Evolutionary conservation across 1,139 yeast species (phyloP), one percentile per base, ranked within the genome.

Genomic region (Candida sojae): DNA sequence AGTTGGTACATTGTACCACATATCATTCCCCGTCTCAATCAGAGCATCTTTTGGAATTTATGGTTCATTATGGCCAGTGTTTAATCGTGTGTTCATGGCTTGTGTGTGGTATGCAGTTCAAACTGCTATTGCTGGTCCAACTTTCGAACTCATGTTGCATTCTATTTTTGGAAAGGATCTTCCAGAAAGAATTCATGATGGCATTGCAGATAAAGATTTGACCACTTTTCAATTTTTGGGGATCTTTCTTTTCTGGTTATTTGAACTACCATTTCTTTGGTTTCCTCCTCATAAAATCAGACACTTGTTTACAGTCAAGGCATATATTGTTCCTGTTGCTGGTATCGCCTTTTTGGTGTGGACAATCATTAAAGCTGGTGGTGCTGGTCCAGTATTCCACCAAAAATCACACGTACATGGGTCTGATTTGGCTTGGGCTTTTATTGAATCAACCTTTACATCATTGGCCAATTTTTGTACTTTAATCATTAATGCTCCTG

Each of bases 81-180:
- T 88, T 38, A 87, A 88, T 62, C 77, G 96, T 68, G 90, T 86
- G 37, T 88, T 86, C 33, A 85, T 88, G 90, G 86, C 91, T 30
- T 79, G 85, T 54, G 82, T 89, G 45, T 89, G 96, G 96, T 88
- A 85, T 58, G 83, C 93, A 37, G 95, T 88, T 31, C 96, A 88
- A 64, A 77, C 87, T 31, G 84, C 89, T 71, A 79, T 89, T 51
- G 96, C 95, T 50, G 96, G 93, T 42, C 82, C 90, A 52, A 87
- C 95, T 66, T 83, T 91, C 37, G 84, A 83, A 50, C 73, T 88
- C 35, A 84, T 86, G 88, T 68, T 87, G 50, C 71, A 82, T 55
- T 71, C 89, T 5, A 81, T 87, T 43, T 86, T 86, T 64, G 87
- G 90, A 48, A 75, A 81, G 48, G 73, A 85, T 62, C 68, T 84